Evolutionary conservation across 169 alveolate species (phyloP).

Genomic region (Plasmodium falciparum): DNA sequence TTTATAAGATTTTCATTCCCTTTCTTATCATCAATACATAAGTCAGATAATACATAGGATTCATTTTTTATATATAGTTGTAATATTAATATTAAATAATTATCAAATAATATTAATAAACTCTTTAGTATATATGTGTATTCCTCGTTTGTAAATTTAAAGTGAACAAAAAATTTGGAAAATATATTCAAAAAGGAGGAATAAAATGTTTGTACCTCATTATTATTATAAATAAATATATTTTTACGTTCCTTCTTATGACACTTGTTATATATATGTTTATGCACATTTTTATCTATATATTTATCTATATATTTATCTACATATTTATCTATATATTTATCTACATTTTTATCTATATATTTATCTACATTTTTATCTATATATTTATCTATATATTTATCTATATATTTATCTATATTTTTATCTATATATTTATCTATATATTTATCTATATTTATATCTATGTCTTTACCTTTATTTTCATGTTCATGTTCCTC

Average conservation of each 20-base stretch:
- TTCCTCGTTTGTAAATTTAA: conserved; percentile 16
- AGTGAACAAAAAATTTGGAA: conserved; percentile 39
- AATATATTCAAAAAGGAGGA: conserved; percentile 33
- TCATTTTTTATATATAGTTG: conserved; percentile 16
- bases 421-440: neutral
- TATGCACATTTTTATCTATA: too few species aligned
- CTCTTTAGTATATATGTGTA: conserved; percentile 22
- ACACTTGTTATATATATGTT: neutral
- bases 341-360: too few species aligned
- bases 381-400: too few species aligned
- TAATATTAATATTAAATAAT: conserved; percentile 3
- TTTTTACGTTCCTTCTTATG: neutral
- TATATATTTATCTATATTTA: too few species aligned
- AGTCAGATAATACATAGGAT: neutral
- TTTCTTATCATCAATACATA: neutral
- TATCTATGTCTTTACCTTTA: too few species aligned
- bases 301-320: neutral
- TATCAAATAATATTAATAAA: conserved; percentile 49
- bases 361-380: neutral
- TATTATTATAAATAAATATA: neutral
- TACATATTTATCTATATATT: too few species aligned
- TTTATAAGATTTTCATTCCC: neutral
- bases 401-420: neutral
- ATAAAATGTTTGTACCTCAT: conserved; percentile 18
- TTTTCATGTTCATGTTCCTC: too few species aligned